Conservation (phyloP, 176 grass and related monocot genomes). For the Urochloa ruziziensis region DNA sequence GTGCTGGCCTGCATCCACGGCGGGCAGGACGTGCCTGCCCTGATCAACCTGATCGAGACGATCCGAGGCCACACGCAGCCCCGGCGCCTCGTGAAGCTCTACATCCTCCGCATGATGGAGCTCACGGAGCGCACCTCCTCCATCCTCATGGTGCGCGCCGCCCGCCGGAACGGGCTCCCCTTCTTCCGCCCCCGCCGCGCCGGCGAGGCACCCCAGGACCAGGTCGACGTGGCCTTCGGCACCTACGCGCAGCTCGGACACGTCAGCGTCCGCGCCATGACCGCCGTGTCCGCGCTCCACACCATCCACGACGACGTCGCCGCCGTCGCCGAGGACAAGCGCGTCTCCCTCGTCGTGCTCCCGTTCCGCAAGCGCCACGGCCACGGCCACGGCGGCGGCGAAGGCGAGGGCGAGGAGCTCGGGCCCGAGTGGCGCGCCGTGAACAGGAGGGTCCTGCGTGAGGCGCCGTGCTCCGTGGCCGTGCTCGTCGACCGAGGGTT, state of each 20-base stretch:
- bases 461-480: slow-evolving; percentile 76
- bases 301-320: slow-evolving; percentile 87
- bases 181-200: slow-evolving; percentile 40
- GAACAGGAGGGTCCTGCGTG: slow-evolving; percentile 57
- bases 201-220: slow-evolving; percentile 38
- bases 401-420: slow-evolving; percentile 61
- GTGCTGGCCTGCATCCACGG: slow-evolving; percentile 74
- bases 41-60: slow-evolving; percentile 84
- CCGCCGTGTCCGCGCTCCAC: slow-evolving; percentile 70
- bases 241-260: slow-evolving; percentile 75
- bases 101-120: slow-evolving; percentile 86
- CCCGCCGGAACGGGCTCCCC: slow-evolving; percentile 53
- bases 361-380: slow-evolving; percentile 71
- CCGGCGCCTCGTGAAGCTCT: slow-evolving; percentile 62
- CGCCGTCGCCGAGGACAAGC: slow-evolving; percentile 71
- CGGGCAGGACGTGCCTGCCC: slow-evolving; percentile 53
- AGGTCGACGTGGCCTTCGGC: slow-evolving; percentile 69
- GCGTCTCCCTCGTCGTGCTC: slow-evolving; percentile 64
- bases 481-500: slow-evolving; percentile 74
- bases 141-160: slow-evolving; percentile 70
- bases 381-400: slow-evolving; percentile 15
- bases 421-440: slow-evolving; percentile 70
- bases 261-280: slow-evolving; percentile 65
- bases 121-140: slow-evolving; percentile 87
- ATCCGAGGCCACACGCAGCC: slow-evolving; percentile 58